Conservation (phyloP, 2,329 filamentous ascomycete species). For the Cladosporium sphaerospermum region DNA sequence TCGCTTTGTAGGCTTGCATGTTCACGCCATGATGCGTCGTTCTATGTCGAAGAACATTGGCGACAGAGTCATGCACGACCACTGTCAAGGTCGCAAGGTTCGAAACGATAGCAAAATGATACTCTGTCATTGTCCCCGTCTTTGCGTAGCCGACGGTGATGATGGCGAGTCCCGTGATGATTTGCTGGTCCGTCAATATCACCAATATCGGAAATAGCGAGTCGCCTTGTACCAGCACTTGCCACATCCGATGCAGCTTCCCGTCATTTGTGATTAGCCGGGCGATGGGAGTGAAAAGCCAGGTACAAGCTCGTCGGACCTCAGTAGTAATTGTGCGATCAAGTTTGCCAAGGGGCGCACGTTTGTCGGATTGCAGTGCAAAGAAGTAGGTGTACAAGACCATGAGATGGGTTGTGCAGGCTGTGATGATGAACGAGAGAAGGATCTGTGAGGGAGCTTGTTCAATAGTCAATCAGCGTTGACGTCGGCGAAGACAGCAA, state of each 20-base stretch:
- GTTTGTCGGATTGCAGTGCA: neutral
- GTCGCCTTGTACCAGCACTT: neutral
- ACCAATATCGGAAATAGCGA: neutral
- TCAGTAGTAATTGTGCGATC: neutral
- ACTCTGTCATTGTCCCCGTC: neutral
- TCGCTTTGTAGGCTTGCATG: neutral
- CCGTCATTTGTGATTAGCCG: neutral
- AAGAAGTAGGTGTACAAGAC: neutral
- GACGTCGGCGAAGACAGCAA: neutral
- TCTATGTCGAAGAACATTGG: neutral
- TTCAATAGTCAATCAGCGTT: neutral
- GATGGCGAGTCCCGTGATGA: slow-evolving; percentile 13
- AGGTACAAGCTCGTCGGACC: neutral
- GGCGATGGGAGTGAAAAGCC: neutral
- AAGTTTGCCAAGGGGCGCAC: neutral
- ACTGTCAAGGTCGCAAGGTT: slow-evolving; percentile 12
- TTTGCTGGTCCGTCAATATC: slow-evolving; percentile 13
- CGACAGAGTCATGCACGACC: slow-evolving; percentile 4
- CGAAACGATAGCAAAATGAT: slow-evolving; percentile 11
- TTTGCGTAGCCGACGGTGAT: slow-evolving; percentile 1
- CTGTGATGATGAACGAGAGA: slow-evolving; percentile 1
- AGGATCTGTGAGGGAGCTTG: neutral
- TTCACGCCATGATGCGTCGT: neutral
- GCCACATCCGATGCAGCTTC: neutral
- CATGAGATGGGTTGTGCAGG: neutral